A percentile compares a stretch with the other conserved stretches of the same genome.
phyloP scores from a whole-genome alignment of 768 basidiomycete genomes.

The Termitomyces sp. region DNA sequence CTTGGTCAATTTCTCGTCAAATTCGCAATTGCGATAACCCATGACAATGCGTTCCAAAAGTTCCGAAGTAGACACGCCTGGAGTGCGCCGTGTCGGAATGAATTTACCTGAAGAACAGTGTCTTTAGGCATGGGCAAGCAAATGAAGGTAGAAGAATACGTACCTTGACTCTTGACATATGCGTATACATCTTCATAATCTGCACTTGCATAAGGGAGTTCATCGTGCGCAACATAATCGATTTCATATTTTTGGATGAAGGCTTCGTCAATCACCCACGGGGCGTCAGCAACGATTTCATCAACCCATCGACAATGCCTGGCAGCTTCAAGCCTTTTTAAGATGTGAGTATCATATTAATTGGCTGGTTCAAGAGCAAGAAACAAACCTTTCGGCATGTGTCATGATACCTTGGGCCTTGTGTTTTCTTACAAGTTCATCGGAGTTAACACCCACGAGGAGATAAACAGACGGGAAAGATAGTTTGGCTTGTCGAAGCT shows the following conservation, averaged over 20 bases:
- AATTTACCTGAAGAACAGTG: constrained; percentile 67
- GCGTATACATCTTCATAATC: constrained; percentile 85
- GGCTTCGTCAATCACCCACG: constrained; percentile 82
- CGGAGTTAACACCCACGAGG: constrained; percentile 90
- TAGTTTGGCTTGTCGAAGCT: constrained; percentile 94
- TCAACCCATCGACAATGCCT: constrained; percentile 98
- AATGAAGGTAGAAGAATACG: constrained; percentile 16
- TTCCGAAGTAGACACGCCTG: constrained; percentile 91
- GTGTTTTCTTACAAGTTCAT: constrained; percentile 73
- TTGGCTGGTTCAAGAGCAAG: not conserved
- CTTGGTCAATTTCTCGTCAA: constrained; percentile 86
- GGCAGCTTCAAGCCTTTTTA: constrained; percentile 73
- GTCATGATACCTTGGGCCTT: constrained; percentile 86
- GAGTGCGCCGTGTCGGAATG: constrained; percentile 91
- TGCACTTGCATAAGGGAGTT: constrained; percentile 78
- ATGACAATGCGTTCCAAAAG: constrained; percentile 89
- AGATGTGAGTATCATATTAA: not conserved
- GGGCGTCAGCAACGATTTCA: constrained; percentile 85
- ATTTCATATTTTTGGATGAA: constrained; percentile 86
- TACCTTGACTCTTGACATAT: constrained; percentile 73
- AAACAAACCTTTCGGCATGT: constrained; percentile 56
- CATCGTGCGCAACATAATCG: constrained; percentile 97
- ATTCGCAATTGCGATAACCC: constrained; percentile 79
- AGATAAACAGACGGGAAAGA: constrained; percentile 89
- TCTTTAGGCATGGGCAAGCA: not conserved